phyloP scores from a whole-genome alignment of 129 eudicot species.

The Pseudognaphalium luteoalbum region DNA sequence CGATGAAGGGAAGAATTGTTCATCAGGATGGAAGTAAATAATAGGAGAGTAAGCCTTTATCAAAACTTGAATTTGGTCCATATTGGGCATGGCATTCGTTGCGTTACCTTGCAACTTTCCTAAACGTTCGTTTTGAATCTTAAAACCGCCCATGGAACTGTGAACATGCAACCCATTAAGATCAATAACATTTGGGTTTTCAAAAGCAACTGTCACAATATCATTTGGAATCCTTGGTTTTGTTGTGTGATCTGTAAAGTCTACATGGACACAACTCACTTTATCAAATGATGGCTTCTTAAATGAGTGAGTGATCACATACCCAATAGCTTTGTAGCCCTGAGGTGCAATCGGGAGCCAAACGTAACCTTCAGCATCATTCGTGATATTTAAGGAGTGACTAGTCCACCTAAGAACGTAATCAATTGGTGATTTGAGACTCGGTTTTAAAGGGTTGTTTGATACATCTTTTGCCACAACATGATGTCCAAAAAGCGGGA shows the following conservation, averaged over 20 bases:
- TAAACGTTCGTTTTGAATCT: neutral
- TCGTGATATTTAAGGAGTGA: slow-evolving; percentile 20
- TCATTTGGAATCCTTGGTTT: neutral
- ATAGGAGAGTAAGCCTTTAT: neutral
- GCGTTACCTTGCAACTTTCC: neutral
- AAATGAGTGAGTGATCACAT: slow-evolving; percentile 39
- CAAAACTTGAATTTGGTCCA: neutral
- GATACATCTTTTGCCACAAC: slow-evolving; percentile 36
- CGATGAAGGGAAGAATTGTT: neutral
- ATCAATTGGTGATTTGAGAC: slow-evolving; percentile 36
- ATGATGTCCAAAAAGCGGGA: slow-evolving; percentile 26
- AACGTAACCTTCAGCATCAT: slow-evolving; percentile 21
- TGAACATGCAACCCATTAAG: neutral
- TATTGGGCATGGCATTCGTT: neutral
- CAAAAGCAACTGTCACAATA: neutral
- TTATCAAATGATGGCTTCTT: slow-evolving; percentile 39
- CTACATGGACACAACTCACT: slow-evolving; percentile 32
- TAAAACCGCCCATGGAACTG: neutral
- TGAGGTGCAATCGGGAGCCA: slow-evolving; percentile 5
- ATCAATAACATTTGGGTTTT: neutral
- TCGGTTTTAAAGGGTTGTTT: neutral
- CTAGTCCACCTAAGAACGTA: slow-evolving; percentile 51
- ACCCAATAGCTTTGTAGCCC: slow-evolving; percentile 43
- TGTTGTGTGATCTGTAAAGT: slow-evolving; percentile 28
- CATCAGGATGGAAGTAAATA: neutral